Base-by-base conservation (phyloP, 2,329 filamentous ascomycete genomes). In the Geosmithia morbida region DNA sequence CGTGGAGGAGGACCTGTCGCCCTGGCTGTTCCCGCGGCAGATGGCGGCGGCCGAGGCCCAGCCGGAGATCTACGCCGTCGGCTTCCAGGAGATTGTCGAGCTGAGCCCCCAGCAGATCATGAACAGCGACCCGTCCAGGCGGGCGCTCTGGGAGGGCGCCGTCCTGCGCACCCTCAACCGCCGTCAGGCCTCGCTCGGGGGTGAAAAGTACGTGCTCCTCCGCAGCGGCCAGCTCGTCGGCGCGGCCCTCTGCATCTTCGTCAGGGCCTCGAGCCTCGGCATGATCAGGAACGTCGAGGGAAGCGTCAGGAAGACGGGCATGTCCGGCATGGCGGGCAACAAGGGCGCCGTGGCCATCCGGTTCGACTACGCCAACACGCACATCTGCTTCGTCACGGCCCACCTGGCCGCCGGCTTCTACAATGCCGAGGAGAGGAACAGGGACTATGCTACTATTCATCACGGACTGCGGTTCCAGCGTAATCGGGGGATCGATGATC, bases 51-150 rank as follows among this genome's bases (percentile, higher is more conserved):
- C 33, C 73, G 77, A 78, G 3, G 70, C 77, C 44, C 79, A 85
- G 51, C 89, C 92, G 6, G 85, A 90, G 49, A 85, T 98, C 39
- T 81, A 94, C 46, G 88, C 85, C 7, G 82, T 96, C 16, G 92
- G 87, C 0, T 97, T 98, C 56, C 92, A 98, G 60, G 92, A 98
- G 63, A 97, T 98, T 52, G 92, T 98, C n/a, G 87, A 95, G 59
- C 70, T 98, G 44, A 96, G 87, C 56, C 92, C 94, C 16, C 90
- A 97, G 61, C 92, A 98, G 59, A 97, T 98, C 58, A 96, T 98
- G 88, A 95, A 94, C 53, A 97, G 89, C 50, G 90, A 98, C 60
- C 92, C 92, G 1, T 79, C 81, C 2, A 77, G 86, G 47, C 86
- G 90, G 53, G 81, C 87, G 52, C 68, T 82, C 18, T 98, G 92